A percentile compares a stretch with the other conserved stretches of the same genome.
Evolutionary conservation across 257 asterid genomes (phyloP).

Genomic region (Jacaranda copaia): DNA sequence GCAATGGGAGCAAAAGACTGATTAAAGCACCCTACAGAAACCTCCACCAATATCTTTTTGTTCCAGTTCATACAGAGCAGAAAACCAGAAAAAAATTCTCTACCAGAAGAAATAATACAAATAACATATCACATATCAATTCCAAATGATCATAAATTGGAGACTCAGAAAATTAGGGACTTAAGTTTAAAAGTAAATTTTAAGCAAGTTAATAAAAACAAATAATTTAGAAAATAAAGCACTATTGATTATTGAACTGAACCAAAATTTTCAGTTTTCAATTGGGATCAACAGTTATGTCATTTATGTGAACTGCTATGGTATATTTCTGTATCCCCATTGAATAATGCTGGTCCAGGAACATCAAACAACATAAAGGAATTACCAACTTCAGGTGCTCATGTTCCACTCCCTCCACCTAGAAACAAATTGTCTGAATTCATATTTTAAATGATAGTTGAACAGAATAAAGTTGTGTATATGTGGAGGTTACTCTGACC

Average conservation of each 20-base stretch:
- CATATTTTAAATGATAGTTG: conserved; percentile 3
- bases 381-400: neutral
- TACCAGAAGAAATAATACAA: neutral
- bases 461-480: neutral
- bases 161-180: neutral
- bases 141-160: neutral
- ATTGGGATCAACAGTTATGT: neutral
- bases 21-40: conserved; percentile 18
- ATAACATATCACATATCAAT: neutral
- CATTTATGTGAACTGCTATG: neutral
- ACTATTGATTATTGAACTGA: neutral
- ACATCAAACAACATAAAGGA: conserved; percentile 11
- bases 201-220: conserved; percentile 11
- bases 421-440: conserved; percentile 9
- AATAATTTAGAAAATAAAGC: neutral
- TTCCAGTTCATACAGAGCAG: conserved; percentile 1
- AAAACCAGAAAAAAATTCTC: neutral
- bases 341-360: neutral
- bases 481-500: neutral
- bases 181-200: neutral
- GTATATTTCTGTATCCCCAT: conserved; percentile 1
- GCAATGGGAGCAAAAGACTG: neutral
- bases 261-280: neutral
- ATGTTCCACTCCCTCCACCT: conserved; percentile 1
- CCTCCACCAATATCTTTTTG: neutral